Evolutionary conservation across 164 flowering plant genomes (phyloP), one percentile per base, ranked within the genome.

Genomic region (Amborella trichopoda): DNA sequence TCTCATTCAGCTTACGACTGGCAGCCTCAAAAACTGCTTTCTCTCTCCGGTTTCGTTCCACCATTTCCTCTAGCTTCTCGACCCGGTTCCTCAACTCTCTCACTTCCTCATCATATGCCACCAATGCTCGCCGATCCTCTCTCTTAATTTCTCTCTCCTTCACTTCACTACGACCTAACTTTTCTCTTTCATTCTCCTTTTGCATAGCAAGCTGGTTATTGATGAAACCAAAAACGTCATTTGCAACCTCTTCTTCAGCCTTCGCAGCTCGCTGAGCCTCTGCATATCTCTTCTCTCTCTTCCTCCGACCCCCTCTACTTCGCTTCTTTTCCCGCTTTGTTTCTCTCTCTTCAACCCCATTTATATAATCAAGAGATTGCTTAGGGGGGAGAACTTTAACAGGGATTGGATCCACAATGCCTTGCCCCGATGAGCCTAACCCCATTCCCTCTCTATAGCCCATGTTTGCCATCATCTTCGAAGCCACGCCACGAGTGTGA

Each of bases 391-490:
- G 93, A 44, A 77, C 96, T 59, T 74, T 81, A 23, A 87, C 88
- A 11, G 80, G 27, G 21, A 91, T 63, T 0, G 96, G 99, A 39
- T 84, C 55, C 17, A 84, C 45, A 49, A 76, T 80, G 30, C 99
- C 99, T 50, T 84, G 99, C 1, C 94, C 93, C 1, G 82, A 55
- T 33, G 60, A 69, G 28, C 99, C 96, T 47, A 91, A 66, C 8
- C 99, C 99, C 96, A 84, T 91, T 26, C 99, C 99, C 54, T 83
- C 95, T 23, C 80, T 78, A 49, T 76, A 91, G 40, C 99, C 99
- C 99, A 91, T 91, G 52, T 65, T 87, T 21, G 96, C 95, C 99
- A 91, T 91, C 99, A 91, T 91, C 69, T 82, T 84, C 22, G 99
- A 91, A 63, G 99, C 99, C 53, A 91, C 73, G 25, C 99, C 99